Base-by-base conservation (phyloP, 305 asterid genomes). In the Euphrasia arctica region DNA sequence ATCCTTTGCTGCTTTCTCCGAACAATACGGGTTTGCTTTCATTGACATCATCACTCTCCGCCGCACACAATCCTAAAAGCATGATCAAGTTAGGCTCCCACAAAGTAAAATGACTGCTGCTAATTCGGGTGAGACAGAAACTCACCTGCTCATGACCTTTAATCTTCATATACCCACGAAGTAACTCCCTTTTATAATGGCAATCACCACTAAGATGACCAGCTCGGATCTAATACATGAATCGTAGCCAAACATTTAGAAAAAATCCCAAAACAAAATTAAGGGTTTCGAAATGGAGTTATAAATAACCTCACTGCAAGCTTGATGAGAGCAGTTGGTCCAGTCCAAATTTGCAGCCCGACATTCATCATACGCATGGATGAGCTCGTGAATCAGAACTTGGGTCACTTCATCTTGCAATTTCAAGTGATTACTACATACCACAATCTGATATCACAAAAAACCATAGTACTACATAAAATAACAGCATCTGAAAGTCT, bases 171-270 rank as follows among this genome's bases (percentile, higher is more conserved):
- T 54, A 74, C 47, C 96, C 96, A 7, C 95, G 94, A 52, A 89
- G 75, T 22, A 89, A 74, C 72, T 85, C 95, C 58, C 98, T 85
- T 76, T 89, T 91, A 62, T 75, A 91, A 72, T 87, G 95, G 62
- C 96, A 89, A 76, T 91, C 98, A 47, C 96, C 96, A 11, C 96
- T 89, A 61, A 91, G 90, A 83, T 91, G 98, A 59, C 82, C 84
- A 57, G 98, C 98, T 58, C 98, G 88, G 62, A 91, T 89, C 97
- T 89, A 15, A 4, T 5, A 49, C 15, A 7, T 4, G 54, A 13
- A 49, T 49, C 9, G 1, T 13, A 49, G 54, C 14, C 14, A 9
- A 22, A 49, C 14, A 49, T 25, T 1, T n/a, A n/a, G 7, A 2
- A n/a, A 4, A 25, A 25, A 25, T 15, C 15, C 4, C 25, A 48